These are phyloP conservation scores for Diplodia mutila DNA, from an alignment of 2,329 filamentous ascomycete species.

Conservation along the genomic window DNA sequence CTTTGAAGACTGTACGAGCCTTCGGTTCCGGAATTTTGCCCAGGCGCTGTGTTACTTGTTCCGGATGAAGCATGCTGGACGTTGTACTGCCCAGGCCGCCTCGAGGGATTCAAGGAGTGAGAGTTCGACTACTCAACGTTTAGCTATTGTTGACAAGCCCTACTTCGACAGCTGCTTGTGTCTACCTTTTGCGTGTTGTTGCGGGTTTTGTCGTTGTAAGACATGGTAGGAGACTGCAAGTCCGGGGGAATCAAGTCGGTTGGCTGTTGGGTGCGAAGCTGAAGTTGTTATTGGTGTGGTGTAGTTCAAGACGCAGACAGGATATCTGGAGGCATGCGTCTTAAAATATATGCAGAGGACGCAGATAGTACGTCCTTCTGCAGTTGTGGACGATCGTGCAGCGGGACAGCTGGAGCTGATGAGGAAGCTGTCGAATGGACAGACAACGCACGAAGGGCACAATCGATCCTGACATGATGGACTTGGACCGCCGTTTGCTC, in stretches of 20 bases:
- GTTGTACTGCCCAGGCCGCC: not conserved
- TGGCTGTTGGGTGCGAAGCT: not conserved
- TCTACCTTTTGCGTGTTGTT: not conserved
- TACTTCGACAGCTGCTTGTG: not conserved
- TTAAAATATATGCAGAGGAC: not conserved
- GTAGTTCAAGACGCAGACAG: not conserved
- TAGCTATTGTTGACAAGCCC: not conserved
- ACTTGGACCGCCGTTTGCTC: not conserved
- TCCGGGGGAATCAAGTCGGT: not conserved
- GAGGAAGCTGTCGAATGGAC: conserved; percentile 2
- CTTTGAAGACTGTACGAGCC: not conserved
- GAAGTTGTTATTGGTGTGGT: not conserved
- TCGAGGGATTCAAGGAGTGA: not conserved
- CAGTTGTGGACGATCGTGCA: not conserved
- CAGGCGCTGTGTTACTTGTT: not conserved
- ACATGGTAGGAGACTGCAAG: not conserved
- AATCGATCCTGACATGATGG: not conserved
- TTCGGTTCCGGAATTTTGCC: not conserved
- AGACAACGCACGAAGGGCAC: not conserved
- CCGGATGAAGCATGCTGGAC: not conserved
- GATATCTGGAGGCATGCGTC: not conserved
- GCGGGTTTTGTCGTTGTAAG: not conserved
- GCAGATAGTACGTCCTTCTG: not conserved
- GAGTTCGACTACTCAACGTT: not conserved
- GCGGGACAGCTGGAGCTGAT: not conserved